phyloP scores from a whole-genome alignment of 768 basidiomycete genomes.

The Leucocoprinus birnbaumii region DNA sequence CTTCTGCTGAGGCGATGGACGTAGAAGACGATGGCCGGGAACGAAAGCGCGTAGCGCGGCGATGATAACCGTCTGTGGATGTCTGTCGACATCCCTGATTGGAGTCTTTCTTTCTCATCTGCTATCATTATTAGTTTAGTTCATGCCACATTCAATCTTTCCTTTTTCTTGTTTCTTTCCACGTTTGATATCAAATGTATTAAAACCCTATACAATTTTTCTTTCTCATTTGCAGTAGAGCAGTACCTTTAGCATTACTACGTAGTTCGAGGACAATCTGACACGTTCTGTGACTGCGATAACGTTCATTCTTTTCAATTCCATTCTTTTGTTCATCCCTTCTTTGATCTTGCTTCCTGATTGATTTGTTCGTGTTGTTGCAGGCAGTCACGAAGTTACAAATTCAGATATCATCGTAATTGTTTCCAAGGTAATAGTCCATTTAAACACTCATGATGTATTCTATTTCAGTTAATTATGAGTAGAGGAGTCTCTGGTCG shows the following conservation, averaged over 20 bases:
- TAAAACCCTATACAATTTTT: slow-evolving; percentile 6
- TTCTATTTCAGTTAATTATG: not conserved
- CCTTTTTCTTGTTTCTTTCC: not conserved
- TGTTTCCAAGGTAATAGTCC: not conserved
- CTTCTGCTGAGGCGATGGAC: slow-evolving; percentile 57
- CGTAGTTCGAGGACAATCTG: not conserved
- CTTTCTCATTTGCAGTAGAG: slow-evolving; percentile 11
- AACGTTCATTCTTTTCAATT: not conserved
- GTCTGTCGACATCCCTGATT: not conserved
- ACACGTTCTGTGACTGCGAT: not conserved
- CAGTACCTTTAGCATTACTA: slow-evolving; percentile 4
- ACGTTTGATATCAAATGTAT: slow-evolving; percentile 4
- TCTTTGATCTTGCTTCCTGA: not conserved
- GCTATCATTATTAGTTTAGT: slow-evolving; percentile 11
- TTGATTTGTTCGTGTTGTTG: not conserved
- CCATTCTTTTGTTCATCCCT: not conserved
- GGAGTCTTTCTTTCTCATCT: not conserved
- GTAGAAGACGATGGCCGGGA: slow-evolving; percentile 76
- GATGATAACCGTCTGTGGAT: slow-evolving; percentile 31
- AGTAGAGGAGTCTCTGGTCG: not conserved
- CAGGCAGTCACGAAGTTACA: not conserved
- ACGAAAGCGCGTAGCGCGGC: slow-evolving; percentile 68
- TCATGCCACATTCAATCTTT: not conserved
- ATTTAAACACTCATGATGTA: slow-evolving; percentile 4
- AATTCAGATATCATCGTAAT: not conserved